phyloP scores from a whole-genome alignment of 768 basidiomycete species.

The Podaxis sp. region DNA sequence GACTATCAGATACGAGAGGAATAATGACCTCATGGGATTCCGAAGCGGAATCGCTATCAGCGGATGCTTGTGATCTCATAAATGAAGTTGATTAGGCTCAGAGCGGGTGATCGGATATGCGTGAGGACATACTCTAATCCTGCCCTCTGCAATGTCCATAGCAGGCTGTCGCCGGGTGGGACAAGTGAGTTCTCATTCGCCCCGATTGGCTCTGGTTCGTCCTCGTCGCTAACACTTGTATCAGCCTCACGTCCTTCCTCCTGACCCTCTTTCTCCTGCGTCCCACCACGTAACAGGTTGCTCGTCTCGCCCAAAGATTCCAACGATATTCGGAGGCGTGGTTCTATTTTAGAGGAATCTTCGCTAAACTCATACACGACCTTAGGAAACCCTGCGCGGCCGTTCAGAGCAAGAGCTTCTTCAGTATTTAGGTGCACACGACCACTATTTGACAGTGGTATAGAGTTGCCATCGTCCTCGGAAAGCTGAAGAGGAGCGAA shows the following conservation, averaged over 20 bases:
- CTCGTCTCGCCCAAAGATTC: slow-evolving; percentile 20
- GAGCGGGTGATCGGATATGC: not conserved
- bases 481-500: not conserved
- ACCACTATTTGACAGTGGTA: not conserved
- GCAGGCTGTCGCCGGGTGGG: slow-evolving; percentile 13
- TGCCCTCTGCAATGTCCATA: slow-evolving; percentile 21
- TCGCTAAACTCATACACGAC: slow-evolving; percentile 59
- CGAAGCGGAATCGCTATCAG: slow-evolving; percentile 14
- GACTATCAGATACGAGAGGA: slow-evolving; percentile 74
- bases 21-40: slow-evolving; percentile 57
- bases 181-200: slow-evolving; percentile 3
- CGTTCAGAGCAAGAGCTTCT: not conserved
- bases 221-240: slow-evolving; percentile 7
- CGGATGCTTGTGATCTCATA: not conserved
- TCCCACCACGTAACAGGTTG: slow-evolving; percentile 3
- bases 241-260: not conserved
- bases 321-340: slow-evolving; percentile 55
- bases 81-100: not conserved
- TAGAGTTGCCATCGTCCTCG: not conserved
- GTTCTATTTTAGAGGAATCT: slow-evolving; percentile 48
- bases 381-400: slow-evolving; percentile 16
- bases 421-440: not conserved
- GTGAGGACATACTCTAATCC: slow-evolving; percentile 2
- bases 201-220: slow-evolving; percentile 1
- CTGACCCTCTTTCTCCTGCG: not conserved